These are phyloP conservation scores for Spiraea crenata DNA, from an alignment of 331 rosid species.

Conservation along the genomic window DNA sequence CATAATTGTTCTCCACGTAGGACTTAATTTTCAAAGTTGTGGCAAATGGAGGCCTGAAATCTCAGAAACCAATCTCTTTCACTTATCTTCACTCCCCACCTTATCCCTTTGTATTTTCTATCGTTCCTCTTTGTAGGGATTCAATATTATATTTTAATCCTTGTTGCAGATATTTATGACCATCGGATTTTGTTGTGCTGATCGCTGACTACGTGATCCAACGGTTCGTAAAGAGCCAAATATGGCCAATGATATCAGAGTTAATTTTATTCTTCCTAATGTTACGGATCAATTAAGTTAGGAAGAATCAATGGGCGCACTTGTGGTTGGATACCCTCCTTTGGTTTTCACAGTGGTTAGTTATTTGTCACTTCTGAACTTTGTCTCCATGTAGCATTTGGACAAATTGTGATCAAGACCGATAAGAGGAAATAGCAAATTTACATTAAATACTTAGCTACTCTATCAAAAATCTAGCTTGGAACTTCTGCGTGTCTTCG, in stretches of 20 bases:
- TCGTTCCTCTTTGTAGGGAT: neutral
- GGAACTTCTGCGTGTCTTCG: no score
- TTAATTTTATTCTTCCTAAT: no score
- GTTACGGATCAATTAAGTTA: neutral
- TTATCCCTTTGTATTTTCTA: constrained; percentile 32
- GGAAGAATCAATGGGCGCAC: neutral
- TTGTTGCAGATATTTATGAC: neutral
- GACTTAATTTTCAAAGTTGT: constrained; percentile 36
- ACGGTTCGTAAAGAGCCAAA: neutral
- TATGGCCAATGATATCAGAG: neutral
- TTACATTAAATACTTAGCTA: no score
- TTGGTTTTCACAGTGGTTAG: neutral
- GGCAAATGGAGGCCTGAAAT: constrained; percentile 48
- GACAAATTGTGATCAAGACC: neutral
- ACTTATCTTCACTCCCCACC: constrained; percentile 36
- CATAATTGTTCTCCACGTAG: constrained; percentile 36
- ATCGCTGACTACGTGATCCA: neutral
- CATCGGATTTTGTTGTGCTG: neutral
- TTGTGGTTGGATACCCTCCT: constrained; percentile 7
- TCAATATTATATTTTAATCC: neutral
- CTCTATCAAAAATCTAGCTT: no score
- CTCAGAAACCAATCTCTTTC: constrained; percentile 39
- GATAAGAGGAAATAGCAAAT: no score
- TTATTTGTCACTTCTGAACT: neutral
- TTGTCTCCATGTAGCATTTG: neutral